Base-by-base conservation (phyloP, 164 flowering plant species). In the Aristolochia californica region DNA sequence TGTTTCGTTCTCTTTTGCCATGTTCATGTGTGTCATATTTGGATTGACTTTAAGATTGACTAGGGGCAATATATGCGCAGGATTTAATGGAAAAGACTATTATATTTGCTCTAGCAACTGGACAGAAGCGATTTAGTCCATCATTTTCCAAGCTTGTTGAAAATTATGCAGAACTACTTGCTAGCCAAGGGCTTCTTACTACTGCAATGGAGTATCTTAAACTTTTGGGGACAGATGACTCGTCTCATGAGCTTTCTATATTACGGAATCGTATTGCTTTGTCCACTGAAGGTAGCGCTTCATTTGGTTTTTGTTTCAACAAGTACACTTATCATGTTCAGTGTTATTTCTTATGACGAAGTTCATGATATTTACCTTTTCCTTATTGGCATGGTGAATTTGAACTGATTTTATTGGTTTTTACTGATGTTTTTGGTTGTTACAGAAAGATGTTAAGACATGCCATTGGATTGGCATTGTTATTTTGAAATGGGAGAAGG, bases 61-160 rank as follows among this genome's bases (percentile, higher is more conserved):
- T n/a, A n/a, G 51, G n/a, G 51, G 9, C 22, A 48, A 20, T 12
- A 10, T 23, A 17, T n/a, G 9, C 58, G 43, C 56, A 93, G 99
- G 99, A 87, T 68, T 75, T 94, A 57, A 88, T 94, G 99, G 99
- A 94, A 67, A 94, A 94, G 77, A 90, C 96, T 43, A 80, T 90
- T 50, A 85, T 90, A 52, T 80, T 94, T 66, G 95, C 91, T 52
- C 72, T 87, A 74, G 97, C 96, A 47, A 78, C 84, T 67, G 96
- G 90, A 45, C 95, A 88, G 67, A 91, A 87, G 65, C 74, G 62
- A 59, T 87, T 88, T 58, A 88, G 97, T 66, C 77, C 86, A 60
- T 76, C 87, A 55, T 59, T 91, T 58, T 83, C 80, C 64, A 91
- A 80, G 71, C 93, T 91, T 65, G 83, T 88, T 68, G 96, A 91